These are phyloP conservation scores for Begonia fuchsioides DNA, from an alignment of 306 rosid species.

Conservation along the genomic window DNA sequence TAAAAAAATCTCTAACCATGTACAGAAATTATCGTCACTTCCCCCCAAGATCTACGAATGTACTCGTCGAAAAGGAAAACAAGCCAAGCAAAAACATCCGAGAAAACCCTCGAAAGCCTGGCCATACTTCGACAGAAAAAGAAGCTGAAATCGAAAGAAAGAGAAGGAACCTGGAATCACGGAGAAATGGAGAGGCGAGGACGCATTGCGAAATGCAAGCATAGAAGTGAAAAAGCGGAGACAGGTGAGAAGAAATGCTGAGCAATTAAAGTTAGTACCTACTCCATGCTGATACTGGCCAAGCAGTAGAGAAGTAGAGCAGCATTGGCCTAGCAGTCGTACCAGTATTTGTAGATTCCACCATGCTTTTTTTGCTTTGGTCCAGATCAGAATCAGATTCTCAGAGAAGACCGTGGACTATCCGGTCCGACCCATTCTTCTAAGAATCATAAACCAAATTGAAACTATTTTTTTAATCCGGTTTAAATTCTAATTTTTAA, in stretches of 20 bases:
- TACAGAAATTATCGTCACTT: no score
- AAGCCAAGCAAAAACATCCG: no score
- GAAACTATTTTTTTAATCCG: no score
- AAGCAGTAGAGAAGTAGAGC: no score
- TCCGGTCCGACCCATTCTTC: no score
- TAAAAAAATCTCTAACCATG: no score
- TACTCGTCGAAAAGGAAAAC: no score
- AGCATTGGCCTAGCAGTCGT: neutral
- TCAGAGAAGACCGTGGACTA: no score
- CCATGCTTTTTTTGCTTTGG: neutral
- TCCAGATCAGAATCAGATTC: neutral
- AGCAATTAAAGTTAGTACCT: constrained; percentile 6
- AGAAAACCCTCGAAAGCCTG: no score
- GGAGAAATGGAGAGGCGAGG: neutral
- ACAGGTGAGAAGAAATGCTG: neutral
- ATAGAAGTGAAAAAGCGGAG: constrained; percentile 1
- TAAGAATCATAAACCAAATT: no score
- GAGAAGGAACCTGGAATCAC: constrained; percentile 1
- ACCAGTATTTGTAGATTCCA: neutral
- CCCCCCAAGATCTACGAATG: no score
- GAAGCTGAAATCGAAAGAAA: neutral
- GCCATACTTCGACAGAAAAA: neutral
- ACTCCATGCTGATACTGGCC: neutral
- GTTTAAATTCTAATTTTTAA: no score
- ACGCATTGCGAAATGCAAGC: neutral